These are phyloP conservation scores for Leccinum pellstonianum DNA, from an alignment of 768 basidiomycete species.

Conservation along the genomic window DNA sequence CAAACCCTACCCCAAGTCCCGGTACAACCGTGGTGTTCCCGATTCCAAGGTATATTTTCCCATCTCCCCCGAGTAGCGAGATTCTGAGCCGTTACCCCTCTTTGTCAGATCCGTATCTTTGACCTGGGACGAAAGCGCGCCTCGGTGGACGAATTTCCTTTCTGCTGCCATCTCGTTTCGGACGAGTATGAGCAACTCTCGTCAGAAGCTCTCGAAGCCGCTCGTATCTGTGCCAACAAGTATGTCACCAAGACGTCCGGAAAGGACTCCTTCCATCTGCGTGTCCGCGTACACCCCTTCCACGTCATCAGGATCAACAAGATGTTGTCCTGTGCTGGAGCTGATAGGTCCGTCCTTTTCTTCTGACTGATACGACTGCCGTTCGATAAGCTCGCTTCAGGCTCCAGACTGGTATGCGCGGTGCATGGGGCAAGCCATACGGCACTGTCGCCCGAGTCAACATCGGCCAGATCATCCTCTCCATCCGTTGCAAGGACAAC, in stretches of 20 bases:
- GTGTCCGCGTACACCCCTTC: constrained; percentile 97
- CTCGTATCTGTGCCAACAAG: constrained; percentile 99
- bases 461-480: constrained; percentile 94
- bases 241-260: constrained; percentile 97
- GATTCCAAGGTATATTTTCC: constrained; percentile 69
- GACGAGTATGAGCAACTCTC: constrained; percentile 98
- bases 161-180: constrained; percentile 94
- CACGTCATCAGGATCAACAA: constrained; percentile 99
- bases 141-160: constrained; percentile 96
- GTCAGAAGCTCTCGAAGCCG: constrained; percentile 94
- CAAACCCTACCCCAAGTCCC: constrained; percentile 95
- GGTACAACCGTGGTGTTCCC: constrained; percentile 98
- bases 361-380: neutral
- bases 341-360: constrained; percentile 70
- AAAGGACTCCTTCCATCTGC: constrained; percentile 98
- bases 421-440: constrained; percentile 99
- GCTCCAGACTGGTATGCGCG: constrained; percentile 97
- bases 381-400: constrained; percentile 34
- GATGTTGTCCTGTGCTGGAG: constrained; percentile 99
- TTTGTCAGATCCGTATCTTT: constrained; percentile 87
- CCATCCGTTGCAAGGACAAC: constrained; percentile 87
- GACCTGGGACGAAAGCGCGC: constrained; percentile 96
- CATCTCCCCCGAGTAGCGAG: neutral
- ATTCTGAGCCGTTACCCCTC: neutral
- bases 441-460: constrained; percentile 94